Base-by-base conservation (phyloP, 1,284 basidiomycete species). In the Hemileia vastatrix region DNA sequence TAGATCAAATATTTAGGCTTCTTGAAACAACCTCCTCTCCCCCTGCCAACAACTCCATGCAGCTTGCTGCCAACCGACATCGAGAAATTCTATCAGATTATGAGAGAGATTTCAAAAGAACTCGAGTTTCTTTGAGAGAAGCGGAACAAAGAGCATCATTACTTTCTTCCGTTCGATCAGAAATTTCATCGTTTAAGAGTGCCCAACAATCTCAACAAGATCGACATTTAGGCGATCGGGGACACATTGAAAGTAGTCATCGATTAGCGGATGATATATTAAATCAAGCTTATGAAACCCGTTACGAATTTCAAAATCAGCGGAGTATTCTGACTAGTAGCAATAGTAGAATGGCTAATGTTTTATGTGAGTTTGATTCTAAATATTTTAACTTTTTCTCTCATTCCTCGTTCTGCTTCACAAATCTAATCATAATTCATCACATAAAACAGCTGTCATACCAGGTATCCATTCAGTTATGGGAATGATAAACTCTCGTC, bases 381-480 rank as follows among this genome's bases (percentile, higher is more conserved):
- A 18, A 50, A 32, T 31, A 11, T 11, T 31, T 48, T 53, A 43
- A 44, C 45, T 48, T 27, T 27, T 54, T 24, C 9, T 33, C 23
- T 36, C 33, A 53, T 21, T 43, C 11, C 24, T 61, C 27, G 24
- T 64, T 49, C 31, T 19, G 15, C 3, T 18, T 3, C 24, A 15
- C 40, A 9, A 6, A 11, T 4, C 15, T 47, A n/a, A 24, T n/a
- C 43, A 33, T 1, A 1, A 1, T 4, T 6, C 47, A 63, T 64
- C n/a, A 15, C 40, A 24, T 32, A 67, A 70, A 6, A 56, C 72
- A 88, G 90, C 82, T 68, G 86, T 88, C 33, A 87, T 98, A 76
- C 94, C 95, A 8, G 93, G 92, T 1, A 85, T 99, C 67, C 94
- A 93, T 77, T 89, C 86, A 66, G 77, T 98, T 59, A 81, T 98